Base-by-base conservation (phyloP, 2,329 filamentous ascomycete genomes). In the Lecanoromycetidae sp. region DNA sequence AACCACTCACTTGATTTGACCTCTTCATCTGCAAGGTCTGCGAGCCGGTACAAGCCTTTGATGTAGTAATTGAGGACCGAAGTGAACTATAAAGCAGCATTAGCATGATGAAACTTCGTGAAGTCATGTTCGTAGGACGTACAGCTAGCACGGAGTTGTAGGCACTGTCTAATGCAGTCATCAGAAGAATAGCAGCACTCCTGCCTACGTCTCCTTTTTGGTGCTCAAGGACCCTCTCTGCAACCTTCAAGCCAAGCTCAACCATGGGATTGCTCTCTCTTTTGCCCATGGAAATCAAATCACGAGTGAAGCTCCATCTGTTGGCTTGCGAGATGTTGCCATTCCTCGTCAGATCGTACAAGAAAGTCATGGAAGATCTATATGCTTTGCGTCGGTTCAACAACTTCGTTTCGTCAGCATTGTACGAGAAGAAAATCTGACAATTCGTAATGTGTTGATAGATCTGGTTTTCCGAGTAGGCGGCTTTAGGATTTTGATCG, bases 401-500 rank as follows among this genome's bases (percentile, higher is more conserved):
- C 34, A 52, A 45, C 44, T 55, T 57, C 4, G 56, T 58, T 33
- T 58, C 57, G 27, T 58, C 57, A 7, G 46, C 41, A 26, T 57
- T 56, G 26, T 55, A 57, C 8, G 55, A 41, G n/a, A 57, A 50
- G 48, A 54, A 57, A 34, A 52, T 50, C 25, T 58, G 57, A 20
- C 56, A 56, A 27, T 58, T 58, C 3, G 54, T 53, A 25, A 58
- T 57, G 45, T 58, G 55, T 33, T 57, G 52, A 33, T 58, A 58
- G 10, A 58, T 54, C 40, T 57, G 49, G 27, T 58, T 58, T 19
- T 55, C 54, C 20, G 44, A 53, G 40, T 49, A 56, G 19, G 49
- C 45, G 12, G 33, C 49, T 1, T 50, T 25, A 6, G 10, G 17
- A n/a, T 47, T 43, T 10, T 15, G 9, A 4, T 33, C 37, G 6